phyloP scores from a whole-genome alignment of 2,329 filamentous ascomycete species.

The Didymella keratinophila region DNA sequence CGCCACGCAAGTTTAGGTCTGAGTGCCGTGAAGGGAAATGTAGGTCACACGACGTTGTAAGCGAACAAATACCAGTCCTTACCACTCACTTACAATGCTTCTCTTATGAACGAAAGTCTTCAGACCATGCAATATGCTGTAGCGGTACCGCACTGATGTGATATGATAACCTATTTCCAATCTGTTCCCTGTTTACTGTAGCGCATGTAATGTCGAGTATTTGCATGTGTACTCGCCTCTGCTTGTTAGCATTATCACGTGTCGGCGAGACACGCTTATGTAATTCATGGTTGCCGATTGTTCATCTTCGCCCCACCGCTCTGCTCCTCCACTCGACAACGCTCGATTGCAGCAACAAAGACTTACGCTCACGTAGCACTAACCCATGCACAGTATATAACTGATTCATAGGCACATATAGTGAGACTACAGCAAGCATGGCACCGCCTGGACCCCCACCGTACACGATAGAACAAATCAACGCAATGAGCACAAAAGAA shows the following conservation, averaged over 20 bases:
- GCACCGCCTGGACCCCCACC: slow-evolving; percentile 36
- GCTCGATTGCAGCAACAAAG: slow-evolving; percentile 13
- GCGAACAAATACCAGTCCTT: too few relatives aligned
- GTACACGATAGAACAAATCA: slow-evolving; percentile 37
- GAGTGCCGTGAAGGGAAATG: too few relatives aligned
- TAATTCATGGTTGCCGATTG: neutral
- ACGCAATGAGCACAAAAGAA: slow-evolving; percentile 32
- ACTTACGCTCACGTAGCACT: slow-evolving; percentile 22
- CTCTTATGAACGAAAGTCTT: too few relatives aligned
- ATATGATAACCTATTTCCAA: too few relatives aligned
- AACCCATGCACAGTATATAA: slow-evolving; percentile 14
- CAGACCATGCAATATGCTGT: too few relatives aligned
- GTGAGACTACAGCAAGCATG: slow-evolving; percentile 25
- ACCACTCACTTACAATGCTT: too few relatives aligned
- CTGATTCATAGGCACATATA: slow-evolving; percentile 13
- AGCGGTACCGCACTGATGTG: too few relatives aligned
- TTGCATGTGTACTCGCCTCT: neutral
- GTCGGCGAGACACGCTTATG: neutral
- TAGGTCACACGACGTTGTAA: too few relatives aligned
- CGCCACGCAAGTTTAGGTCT: too few relatives aligned
- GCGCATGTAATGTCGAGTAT: too few relatives aligned
- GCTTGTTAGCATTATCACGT: slow-evolving; percentile 1
- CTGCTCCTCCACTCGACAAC: neutral
- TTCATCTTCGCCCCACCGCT: slow-evolving; percentile 11
- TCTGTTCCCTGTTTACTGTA: too few relatives aligned